phyloP scores from a whole-genome alignment of 257 asterid genomes.

The Ilex aquifolium region DNA sequence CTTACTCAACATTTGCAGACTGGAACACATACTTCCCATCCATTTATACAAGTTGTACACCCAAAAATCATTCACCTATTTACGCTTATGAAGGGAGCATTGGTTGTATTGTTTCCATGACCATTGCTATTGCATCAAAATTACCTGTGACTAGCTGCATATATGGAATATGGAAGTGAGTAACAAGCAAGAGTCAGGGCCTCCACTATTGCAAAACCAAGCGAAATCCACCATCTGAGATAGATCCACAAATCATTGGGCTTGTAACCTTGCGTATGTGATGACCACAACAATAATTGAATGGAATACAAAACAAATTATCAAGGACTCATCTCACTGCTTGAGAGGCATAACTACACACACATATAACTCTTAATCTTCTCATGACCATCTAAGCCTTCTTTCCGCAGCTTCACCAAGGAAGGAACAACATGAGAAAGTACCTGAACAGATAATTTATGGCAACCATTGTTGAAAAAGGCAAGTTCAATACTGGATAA shows the following conservation, averaged over 20 bases:
- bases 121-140: background rate
- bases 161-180: slow-evolving; percentile 89
- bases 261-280: slow-evolving; percentile 4
- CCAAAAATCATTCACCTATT: background rate
- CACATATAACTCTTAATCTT: slow-evolving; percentile 99
- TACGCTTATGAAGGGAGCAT: background rate
- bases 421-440: slow-evolving; percentile 86
- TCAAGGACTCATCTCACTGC: slow-evolving; percentile 61
- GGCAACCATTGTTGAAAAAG: slow-evolving; percentile 8
- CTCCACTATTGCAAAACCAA: slow-evolving; percentile 79
- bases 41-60: background rate
- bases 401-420: slow-evolving; percentile 93
- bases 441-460: slow-evolving; percentile 40
- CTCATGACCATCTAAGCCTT: slow-evolving; percentile 98
- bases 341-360: slow-evolving; percentile 73
- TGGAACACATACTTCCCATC: background rate
- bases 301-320: slow-evolving; percentile 16
- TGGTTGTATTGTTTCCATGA: background rate
- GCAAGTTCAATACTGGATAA: slow-evolving; percentile 4
- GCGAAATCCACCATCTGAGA: slow-evolving; percentile 98
- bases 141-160: slow-evolving; percentile 92
- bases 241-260: slow-evolving; percentile 18
- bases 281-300: background rate
- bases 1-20: too few species aligned
- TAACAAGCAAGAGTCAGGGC: slow-evolving; percentile 70